A percentile compares a stretch with the other conserved stretches of the same genome.
These are phyloP conservation scores for Suillus occidentalis DNA, from an alignment of 768 basidiomycete genomes.

Conservation along the genomic window DNA sequence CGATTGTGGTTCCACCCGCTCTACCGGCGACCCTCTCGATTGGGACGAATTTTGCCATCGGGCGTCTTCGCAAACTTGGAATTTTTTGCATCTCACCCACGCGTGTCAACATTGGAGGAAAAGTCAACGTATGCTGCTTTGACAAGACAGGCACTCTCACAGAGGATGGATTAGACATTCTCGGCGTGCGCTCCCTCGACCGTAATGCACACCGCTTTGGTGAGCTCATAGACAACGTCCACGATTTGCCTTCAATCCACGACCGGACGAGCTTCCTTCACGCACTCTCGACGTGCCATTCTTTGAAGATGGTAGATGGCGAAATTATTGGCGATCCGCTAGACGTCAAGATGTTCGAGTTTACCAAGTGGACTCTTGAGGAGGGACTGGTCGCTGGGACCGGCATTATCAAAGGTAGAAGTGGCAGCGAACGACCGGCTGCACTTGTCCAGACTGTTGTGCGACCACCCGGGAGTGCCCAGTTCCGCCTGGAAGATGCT, in stretches of 20 bases:
- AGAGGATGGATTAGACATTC: conserved; percentile 95
- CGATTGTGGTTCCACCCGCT: conserved; percentile 96
- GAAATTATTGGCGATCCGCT: conserved; percentile 93
- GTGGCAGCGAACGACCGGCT: conserved; percentile 67
- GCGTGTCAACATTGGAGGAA: conserved; percentile 92
- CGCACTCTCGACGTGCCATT: conserved; percentile 95
- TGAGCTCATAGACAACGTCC: conserved; percentile 83
- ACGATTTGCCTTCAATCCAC: conserved; percentile 72
- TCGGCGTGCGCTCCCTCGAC: conserved; percentile 88
- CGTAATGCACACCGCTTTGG: conserved; percentile 78
- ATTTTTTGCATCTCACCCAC: conserved; percentile 98
- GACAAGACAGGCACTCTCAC: conserved; percentile 99
- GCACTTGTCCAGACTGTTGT: conserved; percentile 96
- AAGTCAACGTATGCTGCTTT: conserved; percentile 96
- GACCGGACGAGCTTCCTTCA: conserved; percentile 87
- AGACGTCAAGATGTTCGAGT: conserved; percentile 97
- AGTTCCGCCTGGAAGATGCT: conserved; percentile 92
- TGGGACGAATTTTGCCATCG: conserved; percentile 93
- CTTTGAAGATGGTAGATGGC: conserved; percentile 85
- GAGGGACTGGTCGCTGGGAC: conserved; percentile 79
- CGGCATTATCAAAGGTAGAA: conserved; percentile 65
- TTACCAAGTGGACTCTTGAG: conserved; percentile 94
- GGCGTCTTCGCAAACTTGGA: conserved; percentile 79
- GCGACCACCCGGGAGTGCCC: conserved; percentile 88
- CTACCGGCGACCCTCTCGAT: conserved; percentile 96